Evolutionary conservation across 2,329 filamentous ascomycete species (phyloP).

Genomic region (Nemania sp.): DNA sequence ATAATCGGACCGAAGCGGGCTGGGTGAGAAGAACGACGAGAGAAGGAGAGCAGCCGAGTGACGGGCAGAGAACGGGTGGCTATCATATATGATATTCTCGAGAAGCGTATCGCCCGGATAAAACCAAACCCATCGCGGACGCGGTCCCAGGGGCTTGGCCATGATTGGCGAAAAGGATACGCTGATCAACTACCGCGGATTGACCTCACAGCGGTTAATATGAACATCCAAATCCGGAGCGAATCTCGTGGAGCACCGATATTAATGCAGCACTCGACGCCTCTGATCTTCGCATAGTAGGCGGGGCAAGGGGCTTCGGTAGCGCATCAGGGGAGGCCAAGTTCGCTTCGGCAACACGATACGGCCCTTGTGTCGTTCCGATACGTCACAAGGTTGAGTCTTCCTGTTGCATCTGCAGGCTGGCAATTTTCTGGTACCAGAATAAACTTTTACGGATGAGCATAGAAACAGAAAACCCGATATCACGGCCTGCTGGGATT

Average conservation of each 20-base stretch:
- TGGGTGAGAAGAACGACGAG: constrained; percentile 18
- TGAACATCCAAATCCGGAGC: constrained; percentile 32
- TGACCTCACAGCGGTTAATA: constrained; percentile 38
- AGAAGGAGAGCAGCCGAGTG: constrained; percentile 4
- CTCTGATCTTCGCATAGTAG: constrained; percentile 35
- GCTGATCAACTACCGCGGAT: constrained; percentile 37
- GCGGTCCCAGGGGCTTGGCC: constrained; percentile 26
- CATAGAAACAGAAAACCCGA: neutral
- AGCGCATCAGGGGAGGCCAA: constrained; percentile 19
- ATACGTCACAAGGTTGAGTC: constrained; percentile 11
- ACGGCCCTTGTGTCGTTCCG: neutral
- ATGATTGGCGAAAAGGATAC: constrained; percentile 33
- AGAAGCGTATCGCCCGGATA: constrained; percentile 33
- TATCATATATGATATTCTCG: constrained; percentile 29
- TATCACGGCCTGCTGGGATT: neutral
- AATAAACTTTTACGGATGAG: neutral
- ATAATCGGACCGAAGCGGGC: constrained; percentile 6
- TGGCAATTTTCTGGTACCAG: constrained; percentile 9
- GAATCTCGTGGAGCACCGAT: constrained; percentile 36
- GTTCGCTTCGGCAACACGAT: constrained; percentile 23
- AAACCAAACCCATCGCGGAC: constrained; percentile 37
- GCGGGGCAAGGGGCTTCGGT: constrained; percentile 33
- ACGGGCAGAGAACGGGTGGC: constrained; percentile 13
- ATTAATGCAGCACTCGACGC: constrained; percentile 33
- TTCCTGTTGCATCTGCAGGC: neutral